Evolutionary conservation across 495 filamentous ascomycete species (phyloP).

Genomic region (Neurospora pannonica): DNA sequence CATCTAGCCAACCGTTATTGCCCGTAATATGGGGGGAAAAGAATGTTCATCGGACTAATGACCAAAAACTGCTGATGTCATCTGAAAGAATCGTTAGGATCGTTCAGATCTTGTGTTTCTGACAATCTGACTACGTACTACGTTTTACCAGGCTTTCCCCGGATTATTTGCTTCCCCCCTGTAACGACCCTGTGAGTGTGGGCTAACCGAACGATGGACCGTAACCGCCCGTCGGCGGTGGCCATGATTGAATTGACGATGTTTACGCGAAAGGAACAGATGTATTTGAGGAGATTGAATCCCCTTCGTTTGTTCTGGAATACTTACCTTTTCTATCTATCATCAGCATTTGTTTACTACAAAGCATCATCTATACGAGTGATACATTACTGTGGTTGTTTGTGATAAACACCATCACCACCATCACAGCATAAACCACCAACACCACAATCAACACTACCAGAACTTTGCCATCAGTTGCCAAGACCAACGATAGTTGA

Average conservation of each 20-base stretch:
- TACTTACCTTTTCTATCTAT: not conserved
- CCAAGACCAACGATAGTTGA: not conserved
- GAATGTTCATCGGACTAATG: not conserved
- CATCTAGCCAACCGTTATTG: not conserved
- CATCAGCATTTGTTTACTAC: not conserved
- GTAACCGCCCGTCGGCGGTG: not conserved
- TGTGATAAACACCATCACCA: not conserved
- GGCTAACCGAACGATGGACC: not conserved
- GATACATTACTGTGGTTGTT: not conserved
- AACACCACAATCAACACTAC: not conserved
- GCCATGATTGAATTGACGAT: not conserved
- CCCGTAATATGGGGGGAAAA: not conserved
- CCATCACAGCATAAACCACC: not conserved
- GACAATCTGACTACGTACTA: not conserved
- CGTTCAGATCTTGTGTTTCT: not conserved
- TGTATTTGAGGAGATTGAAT: not conserved
- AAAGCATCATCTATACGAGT: not conserved
- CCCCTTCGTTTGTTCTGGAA: not conserved
- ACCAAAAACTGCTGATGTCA: not conserved
- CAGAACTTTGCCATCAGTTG: not conserved
- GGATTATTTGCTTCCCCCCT: not conserved
- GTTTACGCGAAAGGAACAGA: not conserved
- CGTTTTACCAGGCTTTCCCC: no score
- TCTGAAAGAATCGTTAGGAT: not conserved
- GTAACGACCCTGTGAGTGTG: not conserved